phyloP scores from a whole-genome alignment of 768 basidiomycete genomes.

The Termitomyces eurrhizus region DNA sequence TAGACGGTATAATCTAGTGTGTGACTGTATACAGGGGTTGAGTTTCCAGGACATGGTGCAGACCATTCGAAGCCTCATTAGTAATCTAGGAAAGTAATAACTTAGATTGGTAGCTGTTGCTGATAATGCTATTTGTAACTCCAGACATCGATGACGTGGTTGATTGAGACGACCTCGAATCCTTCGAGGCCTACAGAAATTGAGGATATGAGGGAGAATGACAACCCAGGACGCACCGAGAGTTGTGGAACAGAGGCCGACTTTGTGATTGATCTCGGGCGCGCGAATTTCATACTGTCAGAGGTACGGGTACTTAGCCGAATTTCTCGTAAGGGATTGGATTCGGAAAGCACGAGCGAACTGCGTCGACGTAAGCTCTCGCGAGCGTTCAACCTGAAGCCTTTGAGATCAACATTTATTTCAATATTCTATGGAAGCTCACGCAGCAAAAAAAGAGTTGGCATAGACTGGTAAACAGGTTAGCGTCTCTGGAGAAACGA shows the following conservation, averaged over 20 bases:
- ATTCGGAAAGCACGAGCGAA: neutral
- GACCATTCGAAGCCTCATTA: neutral
- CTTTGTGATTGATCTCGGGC: neutral
- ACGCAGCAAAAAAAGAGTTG: slow-evolving; percentile 11
- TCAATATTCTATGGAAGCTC: neutral
- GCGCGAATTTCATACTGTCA: neutral
- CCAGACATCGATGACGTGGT: neutral
- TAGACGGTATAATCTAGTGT: no score
- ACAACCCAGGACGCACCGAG: neutral
- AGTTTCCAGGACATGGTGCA: no score
- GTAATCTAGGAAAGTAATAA: neutral
- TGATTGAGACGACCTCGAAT: neutral
- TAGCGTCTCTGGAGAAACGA: neutral
- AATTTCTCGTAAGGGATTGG: neutral
- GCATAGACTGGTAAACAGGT: slow-evolving; percentile 4
- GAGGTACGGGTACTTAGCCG: neutral
- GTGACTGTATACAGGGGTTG: no score
- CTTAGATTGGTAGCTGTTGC: neutral
- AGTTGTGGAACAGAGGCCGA: neutral
- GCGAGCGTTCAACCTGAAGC: slow-evolving; percentile 5
- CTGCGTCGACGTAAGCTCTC: slow-evolving; percentile 8
- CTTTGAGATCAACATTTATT: neutral
- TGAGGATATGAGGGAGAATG: no score
- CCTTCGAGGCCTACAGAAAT: neutral
- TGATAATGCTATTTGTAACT: neutral